Evolutionary conservation across 2,329 filamentous ascomycete species (phyloP), one percentile per base, ranked within the genome.

Genomic region (Aspergillus fijiensis): DNA sequence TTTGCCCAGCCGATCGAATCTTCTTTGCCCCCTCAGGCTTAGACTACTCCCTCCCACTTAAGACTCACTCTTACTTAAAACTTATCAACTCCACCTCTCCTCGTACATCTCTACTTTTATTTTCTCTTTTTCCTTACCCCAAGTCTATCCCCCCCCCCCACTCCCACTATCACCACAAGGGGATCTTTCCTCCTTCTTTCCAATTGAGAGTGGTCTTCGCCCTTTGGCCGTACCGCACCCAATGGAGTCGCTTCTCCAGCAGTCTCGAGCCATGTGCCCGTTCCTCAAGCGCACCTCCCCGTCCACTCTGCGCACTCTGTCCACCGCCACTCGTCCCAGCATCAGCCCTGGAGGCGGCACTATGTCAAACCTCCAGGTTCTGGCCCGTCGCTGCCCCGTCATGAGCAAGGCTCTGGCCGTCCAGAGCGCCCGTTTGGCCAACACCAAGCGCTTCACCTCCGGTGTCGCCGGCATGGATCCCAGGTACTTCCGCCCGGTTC

Each of bases 361-460:
- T 79, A 96, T 98, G 87, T 96, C 92, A 73, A 98, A 96, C 81
- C 85, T 99, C 71, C 95, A 98, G 82, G 87, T 95, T 68, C 87
- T 96, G 73, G 95, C 92, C 71, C 89, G 92, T 74, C 92, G 94
- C 77, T 99, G 95, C 85, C 95, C 95, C 60, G 89, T 99, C 78
- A 99, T 99, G 95, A 94, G 93, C 77, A 96, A 97, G 84, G 95
- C 95, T 48, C 86, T 99, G 76, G 90, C 92, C 63, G 89, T 97
- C 45, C 94, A 97, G 83, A 80, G 77, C 63, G 74, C 78, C 50
- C 76, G 78, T 51, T 68, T 80, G 60, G 72, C 70, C 25, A 67
- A 66, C 53, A 63, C 74, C 54, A 78, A 76, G 69, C 70, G 73
- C 9, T 78, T 78, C 60, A 74, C 75, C 59, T 74, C 76, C 16